Conservation (phyloP, 2,329 filamentous ascomycete genomes). For the Colletotrichum costaricense region DNA sequence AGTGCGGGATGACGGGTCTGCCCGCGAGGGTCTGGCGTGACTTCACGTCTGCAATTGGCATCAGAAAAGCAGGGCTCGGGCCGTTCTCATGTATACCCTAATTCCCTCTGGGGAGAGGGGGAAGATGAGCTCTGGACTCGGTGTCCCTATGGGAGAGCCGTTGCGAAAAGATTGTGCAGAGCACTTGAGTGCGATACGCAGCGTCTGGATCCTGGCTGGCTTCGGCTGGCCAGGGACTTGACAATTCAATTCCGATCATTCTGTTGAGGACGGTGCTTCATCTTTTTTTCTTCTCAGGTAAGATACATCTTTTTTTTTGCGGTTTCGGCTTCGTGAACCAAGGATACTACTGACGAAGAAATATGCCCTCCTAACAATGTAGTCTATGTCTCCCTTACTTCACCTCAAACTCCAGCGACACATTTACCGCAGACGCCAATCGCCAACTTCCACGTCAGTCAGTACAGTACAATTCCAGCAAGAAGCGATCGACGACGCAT, state of each 20-base stretch:
- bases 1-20: slow-evolving; percentile 66
- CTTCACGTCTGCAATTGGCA: slow-evolving; percentile 85
- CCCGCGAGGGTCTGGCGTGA: slow-evolving; percentile 91
- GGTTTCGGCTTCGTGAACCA: neutral
- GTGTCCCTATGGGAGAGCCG: slow-evolving; percentile 85
- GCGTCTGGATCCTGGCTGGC: slow-evolving; percentile 66
- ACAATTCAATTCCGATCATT: slow-evolving; percentile 95
- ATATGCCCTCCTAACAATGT: neutral
- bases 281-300: slow-evolving; percentile 42
- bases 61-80: slow-evolving; percentile 84
- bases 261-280: slow-evolving; percentile 79
- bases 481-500: neutral
- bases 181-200: slow-evolving; percentile 97
- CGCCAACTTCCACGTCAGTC: neutral
- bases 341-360: slow-evolving; percentile 36
- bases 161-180: slow-evolving; percentile 89
- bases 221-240: slow-evolving; percentile 48
- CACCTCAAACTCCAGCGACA: neutral
- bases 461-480: neutral
- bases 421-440: neutral
- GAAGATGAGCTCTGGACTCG: slow-evolving; percentile 44
- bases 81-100: slow-evolving; percentile 40
- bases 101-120: slow-evolving; percentile 38
- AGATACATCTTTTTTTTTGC: neutral
- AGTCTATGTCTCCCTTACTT: neutral